Conservation (phyloP, 2,329 filamentous ascomycete genomes). For the Ophiocordyceps camponoti-leonardi region DNA sequence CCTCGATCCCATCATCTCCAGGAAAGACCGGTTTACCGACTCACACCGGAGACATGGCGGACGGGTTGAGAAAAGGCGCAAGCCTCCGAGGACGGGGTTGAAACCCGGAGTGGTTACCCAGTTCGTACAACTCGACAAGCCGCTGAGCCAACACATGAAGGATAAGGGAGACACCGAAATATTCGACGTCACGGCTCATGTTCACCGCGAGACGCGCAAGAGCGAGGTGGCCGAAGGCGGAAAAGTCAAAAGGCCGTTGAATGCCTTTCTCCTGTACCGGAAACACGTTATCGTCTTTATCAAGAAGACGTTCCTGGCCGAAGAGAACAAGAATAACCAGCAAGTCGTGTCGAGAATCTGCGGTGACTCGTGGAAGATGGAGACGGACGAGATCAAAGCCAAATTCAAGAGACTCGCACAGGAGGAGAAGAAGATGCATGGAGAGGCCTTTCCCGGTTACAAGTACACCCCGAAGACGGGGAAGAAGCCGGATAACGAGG, state of each 20-base stretch:
- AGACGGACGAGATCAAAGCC: slow-evolving; percentile 53
- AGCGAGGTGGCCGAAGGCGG: slow-evolving; percentile 51
- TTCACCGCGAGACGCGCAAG: slow-evolving; percentile 53
- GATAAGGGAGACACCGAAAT: slow-evolving; percentile 44
- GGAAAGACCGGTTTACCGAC: slow-evolving; percentile 1
- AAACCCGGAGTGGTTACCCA: slow-evolving; percentile 10
- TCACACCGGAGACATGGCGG: not conserved
- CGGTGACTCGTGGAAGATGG: slow-evolving; percentile 67
- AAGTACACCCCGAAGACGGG: slow-evolving; percentile 80
- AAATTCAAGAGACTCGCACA: slow-evolving; percentile 66
- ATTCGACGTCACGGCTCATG: slow-evolving; percentile 65
- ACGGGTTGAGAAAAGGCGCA: slow-evolving; percentile 1
- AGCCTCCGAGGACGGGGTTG: not conserved
- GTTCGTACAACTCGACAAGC: slow-evolving; percentile 28
- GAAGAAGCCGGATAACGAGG: slow-evolving; percentile 15
- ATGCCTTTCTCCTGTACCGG: slow-evolving; percentile 95
- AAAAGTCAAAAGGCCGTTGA: slow-evolving; percentile 84
- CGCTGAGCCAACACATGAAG: slow-evolving; percentile 54
- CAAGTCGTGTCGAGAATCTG: slow-evolving; percentile 82
- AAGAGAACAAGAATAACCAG: slow-evolving; percentile 61
- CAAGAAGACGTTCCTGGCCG: slow-evolving; percentile 1
- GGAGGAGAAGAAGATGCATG: slow-evolving; percentile 71
- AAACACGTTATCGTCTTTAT: slow-evolving; percentile 45
- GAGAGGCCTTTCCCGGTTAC: slow-evolving; percentile 72
- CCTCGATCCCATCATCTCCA: slow-evolving; percentile 15